Evolutionary conservation across 441 rosid genomes (phyloP), one percentile per base, ranked within the genome.

Genomic region (Syzygium malaccense): DNA sequence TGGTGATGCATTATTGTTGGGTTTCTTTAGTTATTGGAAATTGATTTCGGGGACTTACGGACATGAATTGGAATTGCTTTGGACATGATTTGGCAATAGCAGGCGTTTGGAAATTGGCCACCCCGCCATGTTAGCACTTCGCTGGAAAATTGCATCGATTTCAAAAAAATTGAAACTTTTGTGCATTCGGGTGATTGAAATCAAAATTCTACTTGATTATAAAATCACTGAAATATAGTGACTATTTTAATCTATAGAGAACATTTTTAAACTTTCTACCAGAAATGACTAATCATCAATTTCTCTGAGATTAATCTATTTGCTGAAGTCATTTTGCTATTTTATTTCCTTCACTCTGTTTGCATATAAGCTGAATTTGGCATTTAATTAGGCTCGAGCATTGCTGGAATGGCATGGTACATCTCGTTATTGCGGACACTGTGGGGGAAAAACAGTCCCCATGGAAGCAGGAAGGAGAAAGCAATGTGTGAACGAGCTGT

Each of bases 401-500:
- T 91, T 98, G 92, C 93, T 98, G 75, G 98, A 97, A 90, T 98
- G 99, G 99, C 98, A 96, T 86, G 90, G 79, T 7, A 87, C 90
- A 55, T 93, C 99, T 32, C 90, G 89, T 10, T 96, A 94, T 91
- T 98, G 99, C 91, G 99, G 99, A 86, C 55, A 91, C 86, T 98
- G 99, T 92, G 99, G 99, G 88, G 92, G 86, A 86, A 88, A 79
- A 88, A 94, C 94, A 23, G 91, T 95, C 60, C 94, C 95, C 62
- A 91, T 30, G 90, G 99, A 98, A 91, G 98, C 99, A 85, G 98
- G 98, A 60, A 97, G 95, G 88, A 92, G 95, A 90, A 96, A 94
- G 87, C 95, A 96, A 80, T 98, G 99, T 91, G 92, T 93, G 19
- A 95, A 95, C 49, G 93, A 93, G 71, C 86, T 49, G 53, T 97